Percentiles rank a stretch among this genome's conserved stretches.
These are phyloP conservation scores for Pestalotiopsis sp. DNA, from an alignment of 2,329 filamentous ascomycete genomes.

Conservation along the genomic window DNA sequence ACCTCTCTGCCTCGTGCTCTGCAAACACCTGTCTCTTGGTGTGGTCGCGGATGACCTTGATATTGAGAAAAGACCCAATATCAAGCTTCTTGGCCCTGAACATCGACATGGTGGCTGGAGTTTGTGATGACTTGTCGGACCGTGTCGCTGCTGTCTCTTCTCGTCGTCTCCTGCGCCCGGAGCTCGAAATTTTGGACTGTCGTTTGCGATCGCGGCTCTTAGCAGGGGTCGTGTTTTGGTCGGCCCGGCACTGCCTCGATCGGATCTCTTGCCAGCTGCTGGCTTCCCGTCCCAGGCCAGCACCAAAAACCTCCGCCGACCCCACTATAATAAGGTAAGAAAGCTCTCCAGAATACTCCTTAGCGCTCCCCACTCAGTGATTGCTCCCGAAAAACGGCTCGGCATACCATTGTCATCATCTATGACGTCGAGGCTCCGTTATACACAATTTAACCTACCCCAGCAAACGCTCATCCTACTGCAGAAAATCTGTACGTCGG, in stretches of 20 bases:
- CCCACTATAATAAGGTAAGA: neutral
- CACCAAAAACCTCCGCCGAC: neutral
- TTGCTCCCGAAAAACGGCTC: neutral
- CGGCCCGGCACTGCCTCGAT: neutral
- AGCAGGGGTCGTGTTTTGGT: neutral
- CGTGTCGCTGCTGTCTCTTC: neutral
- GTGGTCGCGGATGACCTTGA: slow-evolving; percentile 87
- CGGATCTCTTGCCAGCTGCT: neutral
- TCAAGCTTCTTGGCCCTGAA: slow-evolving; percentile 91
- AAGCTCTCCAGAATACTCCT: neutral
- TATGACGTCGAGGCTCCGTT: slow-evolving; percentile 8
- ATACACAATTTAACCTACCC: neutral
- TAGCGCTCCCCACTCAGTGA: neutral
- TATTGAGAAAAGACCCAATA: slow-evolving; percentile 83
- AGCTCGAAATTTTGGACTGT: slow-evolving; percentile 9
- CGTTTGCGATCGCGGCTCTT: neutral
- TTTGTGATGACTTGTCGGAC: neutral
- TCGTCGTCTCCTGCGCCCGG: neutral
- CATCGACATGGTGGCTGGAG: slow-evolving; percentile 66
- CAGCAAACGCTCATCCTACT: neutral
- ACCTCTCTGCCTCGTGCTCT: slow-evolving; percentile 87
- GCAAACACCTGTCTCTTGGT: slow-evolving; percentile 94
- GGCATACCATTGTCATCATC: neutral
- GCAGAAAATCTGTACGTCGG: neutral
- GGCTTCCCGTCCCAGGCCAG: neutral